Conservation (phyloP, 2,329 filamentous ascomycete species). For the Trichoderma polysporum region DNA sequence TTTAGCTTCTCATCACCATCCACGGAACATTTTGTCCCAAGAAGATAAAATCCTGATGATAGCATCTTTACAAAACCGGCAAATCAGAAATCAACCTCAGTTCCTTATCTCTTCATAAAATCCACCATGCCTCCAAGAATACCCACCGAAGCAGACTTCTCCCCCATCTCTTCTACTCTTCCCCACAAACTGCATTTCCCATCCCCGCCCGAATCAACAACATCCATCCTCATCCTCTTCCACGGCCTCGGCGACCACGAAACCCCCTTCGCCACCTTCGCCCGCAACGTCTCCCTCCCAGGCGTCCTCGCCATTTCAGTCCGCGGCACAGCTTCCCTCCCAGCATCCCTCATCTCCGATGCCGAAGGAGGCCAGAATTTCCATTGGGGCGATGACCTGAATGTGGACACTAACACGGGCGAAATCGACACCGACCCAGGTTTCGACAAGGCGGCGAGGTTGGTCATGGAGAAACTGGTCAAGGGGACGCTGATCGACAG, state of each 20-base stretch:
- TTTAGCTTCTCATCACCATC: neutral
- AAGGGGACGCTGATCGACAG: slow-evolving; percentile 49
- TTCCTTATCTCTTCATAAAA: neutral
- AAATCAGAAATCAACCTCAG: neutral
- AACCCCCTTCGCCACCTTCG: slow-evolving; percentile 66
- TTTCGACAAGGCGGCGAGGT: slow-evolving; percentile 48
- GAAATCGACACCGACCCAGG: slow-evolving; percentile 62
- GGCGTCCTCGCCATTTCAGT: slow-evolving; percentile 75
- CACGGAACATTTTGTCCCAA: neutral
- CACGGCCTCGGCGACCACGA: slow-evolving; percentile 82
- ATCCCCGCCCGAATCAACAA: slow-evolving; percentile 59
- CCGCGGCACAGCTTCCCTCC: slow-evolving; percentile 67
- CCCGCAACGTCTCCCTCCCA: slow-evolving; percentile 67
- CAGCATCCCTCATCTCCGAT: slow-evolving; percentile 57
- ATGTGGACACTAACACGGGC: slow-evolving; percentile 50
- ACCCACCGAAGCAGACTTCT: slow-evolving; percentile 52
- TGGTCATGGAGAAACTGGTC: slow-evolving; percentile 54
- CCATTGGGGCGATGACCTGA: slow-evolving; percentile 69
- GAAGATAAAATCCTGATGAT: neutral
- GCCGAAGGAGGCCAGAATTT: slow-evolving; percentile 41
- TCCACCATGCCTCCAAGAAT: slow-evolving; percentile 48
- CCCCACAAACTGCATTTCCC: slow-evolving; percentile 50
- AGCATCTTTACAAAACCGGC: neutral
- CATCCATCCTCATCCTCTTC: slow-evolving; percentile 75
- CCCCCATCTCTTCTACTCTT: slow-evolving; percentile 42